These are phyloP conservation scores for Cystobasidiaceae sp. DNA, from an alignment of 1,284 basidiomycete species.

Conservation along the genomic window DNA sequence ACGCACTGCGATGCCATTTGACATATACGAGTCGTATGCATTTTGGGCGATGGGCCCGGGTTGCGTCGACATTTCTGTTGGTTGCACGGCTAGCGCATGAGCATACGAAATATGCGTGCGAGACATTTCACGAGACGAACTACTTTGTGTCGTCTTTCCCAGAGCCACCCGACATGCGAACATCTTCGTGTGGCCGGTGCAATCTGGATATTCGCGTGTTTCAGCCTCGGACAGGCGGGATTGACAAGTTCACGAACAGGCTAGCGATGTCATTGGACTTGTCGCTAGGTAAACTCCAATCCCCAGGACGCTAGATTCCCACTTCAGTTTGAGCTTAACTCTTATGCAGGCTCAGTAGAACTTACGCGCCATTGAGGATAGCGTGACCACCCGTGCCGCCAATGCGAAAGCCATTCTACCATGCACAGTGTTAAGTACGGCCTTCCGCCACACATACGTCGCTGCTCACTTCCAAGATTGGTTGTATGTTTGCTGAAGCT, in stretches of 20 bases:
- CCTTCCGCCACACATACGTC: too few relatives aligned
- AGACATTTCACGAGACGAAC: background rate
- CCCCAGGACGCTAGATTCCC: background rate
- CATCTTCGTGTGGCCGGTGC: background rate
- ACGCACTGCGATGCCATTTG: background rate
- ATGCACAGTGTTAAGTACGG: background rate
- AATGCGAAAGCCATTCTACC: conserved; percentile 3
- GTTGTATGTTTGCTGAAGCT: background rate
- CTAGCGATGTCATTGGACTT: background rate
- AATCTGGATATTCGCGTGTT: background rate
- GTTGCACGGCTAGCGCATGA: background rate
- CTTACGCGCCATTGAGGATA: background rate
- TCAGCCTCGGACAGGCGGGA: background rate
- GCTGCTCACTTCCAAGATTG: background rate
- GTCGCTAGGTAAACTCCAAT: background rate
- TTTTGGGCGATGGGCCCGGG: conserved; percentile 4
- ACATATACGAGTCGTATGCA: background rate
- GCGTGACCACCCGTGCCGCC: background rate
- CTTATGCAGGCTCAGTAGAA: background rate
- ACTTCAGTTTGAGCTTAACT: background rate
- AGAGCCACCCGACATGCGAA: background rate
- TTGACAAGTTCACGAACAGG: background rate
- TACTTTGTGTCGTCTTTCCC: background rate
- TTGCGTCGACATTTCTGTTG: background rate
- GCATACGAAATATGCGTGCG: background rate